These are phyloP conservation scores for Globisporangium cederbergense DNA, from an alignment of 352 stramenopile species.

Conservation along the genomic window DNA sequence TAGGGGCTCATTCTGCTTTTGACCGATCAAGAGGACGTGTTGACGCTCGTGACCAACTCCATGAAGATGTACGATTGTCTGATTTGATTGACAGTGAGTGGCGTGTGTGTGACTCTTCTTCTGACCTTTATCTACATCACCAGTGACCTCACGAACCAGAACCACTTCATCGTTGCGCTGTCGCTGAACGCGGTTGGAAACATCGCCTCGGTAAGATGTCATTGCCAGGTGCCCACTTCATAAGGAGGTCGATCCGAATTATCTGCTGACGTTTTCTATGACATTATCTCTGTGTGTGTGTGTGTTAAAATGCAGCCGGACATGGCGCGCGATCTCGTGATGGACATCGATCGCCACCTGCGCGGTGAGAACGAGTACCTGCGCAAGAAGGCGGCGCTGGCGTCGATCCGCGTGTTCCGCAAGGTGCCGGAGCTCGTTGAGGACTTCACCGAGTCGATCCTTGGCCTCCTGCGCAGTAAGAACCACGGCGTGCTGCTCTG, in stretches of 20 bases:
- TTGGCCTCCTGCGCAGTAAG: slow-evolving; percentile 92
- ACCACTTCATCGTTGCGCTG: slow-evolving; percentile 95
- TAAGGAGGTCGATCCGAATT: neutral
- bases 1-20: slow-evolving; percentile 96
- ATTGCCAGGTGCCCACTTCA: no score
- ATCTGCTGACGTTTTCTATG: neutral
- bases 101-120: neutral
- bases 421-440: slow-evolving; percentile 98
- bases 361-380: slow-evolving; percentile 93
- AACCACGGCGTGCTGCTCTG: slow-evolving; percentile 98
- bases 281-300: slow-evolving; percentile 6
- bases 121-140: slow-evolving; percentile 1
- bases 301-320: slow-evolving; percentile 65
- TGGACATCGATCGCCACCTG: slow-evolving; percentile 97
- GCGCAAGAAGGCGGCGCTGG: slow-evolving; percentile 97
- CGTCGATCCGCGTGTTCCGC: slow-evolving; percentile 89
- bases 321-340: slow-evolving; percentile 97
- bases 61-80: slow-evolving; percentile 89
- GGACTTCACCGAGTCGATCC: slow-evolving; percentile 97
- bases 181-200: slow-evolving; percentile 98
- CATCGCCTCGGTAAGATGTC: slow-evolving; percentile 86
- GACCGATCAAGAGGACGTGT: slow-evolving; percentile 98
- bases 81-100: neutral
- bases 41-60: slow-evolving; percentile 99
- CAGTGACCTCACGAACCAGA: slow-evolving; percentile 92